These are phyloP conservation scores for Pseudoscleropodium purum DNA, from an alignment of 225 moss, liverwort and hornwort genomes.

Conservation along the genomic window DNA sequence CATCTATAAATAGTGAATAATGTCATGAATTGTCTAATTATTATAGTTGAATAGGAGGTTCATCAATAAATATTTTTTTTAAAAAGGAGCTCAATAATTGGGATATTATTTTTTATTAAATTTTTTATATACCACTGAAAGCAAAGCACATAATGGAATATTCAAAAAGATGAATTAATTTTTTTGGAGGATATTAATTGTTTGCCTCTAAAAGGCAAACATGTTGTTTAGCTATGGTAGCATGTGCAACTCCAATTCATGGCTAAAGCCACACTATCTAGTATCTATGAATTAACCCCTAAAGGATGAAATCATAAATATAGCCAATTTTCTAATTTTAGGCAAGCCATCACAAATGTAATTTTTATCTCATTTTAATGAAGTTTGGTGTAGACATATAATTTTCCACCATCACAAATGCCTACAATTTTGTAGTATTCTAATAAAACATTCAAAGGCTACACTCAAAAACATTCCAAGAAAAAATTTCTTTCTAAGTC, in stretches of 20 bases:
- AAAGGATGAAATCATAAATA: not conserved
- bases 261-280: not conserved
- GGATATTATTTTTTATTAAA: not conserved
- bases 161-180: not conserved
- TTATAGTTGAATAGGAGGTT: rapidly evolving
- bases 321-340: rapidly evolving
- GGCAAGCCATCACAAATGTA: rapidly evolving
- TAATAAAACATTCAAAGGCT: rapidly evolving
- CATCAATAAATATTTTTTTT: not conserved
- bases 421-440: not conserved
- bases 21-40: not conserved
- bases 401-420: not conserved
- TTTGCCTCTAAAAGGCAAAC: not conserved
- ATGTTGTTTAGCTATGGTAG: not conserved
- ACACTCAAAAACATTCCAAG: rapidly evolving
- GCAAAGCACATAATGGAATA: rapidly evolving
- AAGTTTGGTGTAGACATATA: not conserved
- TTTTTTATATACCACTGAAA: rapidly evolving
- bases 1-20: not conserved
- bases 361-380: not conserved
- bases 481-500: rapidly evolving
- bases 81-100: not conserved
- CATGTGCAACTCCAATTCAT: rapidly evolving
- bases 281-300: not conserved
- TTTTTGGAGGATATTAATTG: not conserved